phyloP scores from a whole-genome alignment of 129 eudicot genomes.

The Lonicera japonica region DNA sequence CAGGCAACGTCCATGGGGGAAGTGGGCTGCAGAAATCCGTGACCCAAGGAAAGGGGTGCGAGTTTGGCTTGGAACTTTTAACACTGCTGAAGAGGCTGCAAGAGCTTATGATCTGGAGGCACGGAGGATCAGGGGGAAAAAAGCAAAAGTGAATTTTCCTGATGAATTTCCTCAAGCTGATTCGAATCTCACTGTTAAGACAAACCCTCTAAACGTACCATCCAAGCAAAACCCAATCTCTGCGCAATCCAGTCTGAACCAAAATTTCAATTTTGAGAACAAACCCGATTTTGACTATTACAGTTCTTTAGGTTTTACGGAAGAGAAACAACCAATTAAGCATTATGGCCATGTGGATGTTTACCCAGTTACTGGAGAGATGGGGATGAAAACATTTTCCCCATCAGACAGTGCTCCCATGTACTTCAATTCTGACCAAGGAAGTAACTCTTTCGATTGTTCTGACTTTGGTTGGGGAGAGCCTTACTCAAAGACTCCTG shows the following conservation, averaged over 20 bases:
- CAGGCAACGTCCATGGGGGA: slow-evolving; percentile 97
- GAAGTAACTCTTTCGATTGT: slow-evolving; percentile 72
- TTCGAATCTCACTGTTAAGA: slow-evolving; percentile 34
- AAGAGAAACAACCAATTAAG: slow-evolving; percentile 42
- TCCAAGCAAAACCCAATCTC: slow-evolving; percentile 26
- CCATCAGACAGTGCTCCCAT: slow-evolving; percentile 24
- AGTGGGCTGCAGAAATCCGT: slow-evolving; percentile 99
- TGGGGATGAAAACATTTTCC: slow-evolving; percentile 28
- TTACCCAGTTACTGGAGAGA: slow-evolving; percentile 19
- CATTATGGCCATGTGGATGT: slow-evolving; percentile 13
- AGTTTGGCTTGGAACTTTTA: slow-evolving; percentile 93
- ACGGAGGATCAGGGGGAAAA: slow-evolving; percentile 76
- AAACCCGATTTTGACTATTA: slow-evolving; percentile 17
- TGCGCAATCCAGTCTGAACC: slow-evolving; percentile 19
- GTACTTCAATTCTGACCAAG: slow-evolving; percentile 61
- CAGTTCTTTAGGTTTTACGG: slow-evolving; percentile 27
- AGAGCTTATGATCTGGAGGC: slow-evolving; percentile 95
- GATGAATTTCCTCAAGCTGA: slow-evolving; percentile 24
- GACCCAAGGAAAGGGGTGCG: slow-evolving; percentile 93
- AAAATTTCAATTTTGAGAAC: slow-evolving; percentile 15
- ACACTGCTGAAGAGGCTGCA: slow-evolving; percentile 98
- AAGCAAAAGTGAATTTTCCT: slow-evolving; percentile 92
- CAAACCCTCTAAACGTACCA: slow-evolving; percentile 21
- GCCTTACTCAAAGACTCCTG: slow-evolving; percentile 47
- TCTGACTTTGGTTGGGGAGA: slow-evolving; percentile 79